Base-by-base conservation (phyloP, 371 early-diverging fungal genomes). In the Blastocladiella emersonii region DNA sequence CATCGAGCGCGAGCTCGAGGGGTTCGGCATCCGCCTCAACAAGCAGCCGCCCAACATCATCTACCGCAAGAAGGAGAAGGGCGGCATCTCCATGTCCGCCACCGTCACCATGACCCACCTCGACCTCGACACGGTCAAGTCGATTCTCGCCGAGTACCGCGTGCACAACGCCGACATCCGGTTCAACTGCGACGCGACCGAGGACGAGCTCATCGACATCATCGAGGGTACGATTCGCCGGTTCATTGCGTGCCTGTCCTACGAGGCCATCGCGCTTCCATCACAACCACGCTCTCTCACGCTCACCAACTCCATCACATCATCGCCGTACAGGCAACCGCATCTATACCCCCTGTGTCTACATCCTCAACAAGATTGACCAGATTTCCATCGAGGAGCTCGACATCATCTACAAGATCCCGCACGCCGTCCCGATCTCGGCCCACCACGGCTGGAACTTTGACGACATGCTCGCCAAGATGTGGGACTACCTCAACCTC, bases 371-470 rank as follows among this genome's bases (percentile, higher is more conserved):
- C 84, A 97, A 97, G 80, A 94, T 97, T 67, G 93, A 93, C 74
- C 86, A 87, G 72, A 92, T 96, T 70, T 86, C 88, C 39, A 68
- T 76, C 41, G 88, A 96, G 75, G 98, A 95, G 72, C 75, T 95
- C 56, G 91, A 92, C 57, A 77, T 98, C 53, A 84, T 98, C 56
- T 92, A 91, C 81, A 90, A 91, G 80, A 95, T 98, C 71, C 99
- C 98, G 12, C 94, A 99, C 71, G 90, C 95, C 39, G 91, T 98
- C 43, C 98, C 99, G 56, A 88, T 99, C 66, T 91, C 90, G 65
- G 89, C 98, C 19, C 91, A 98, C 73, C 92, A 96, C 70, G 97
- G 88, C 68, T 99, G 99, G 99, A 95, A 95, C 74, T 97, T 98
- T 85, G 99, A 99, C 73, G 95, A 95, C 66, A 74, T 99, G 67